Conservation (phyloP, 257 asterid species). For the Solanum peruvianum region DNA sequence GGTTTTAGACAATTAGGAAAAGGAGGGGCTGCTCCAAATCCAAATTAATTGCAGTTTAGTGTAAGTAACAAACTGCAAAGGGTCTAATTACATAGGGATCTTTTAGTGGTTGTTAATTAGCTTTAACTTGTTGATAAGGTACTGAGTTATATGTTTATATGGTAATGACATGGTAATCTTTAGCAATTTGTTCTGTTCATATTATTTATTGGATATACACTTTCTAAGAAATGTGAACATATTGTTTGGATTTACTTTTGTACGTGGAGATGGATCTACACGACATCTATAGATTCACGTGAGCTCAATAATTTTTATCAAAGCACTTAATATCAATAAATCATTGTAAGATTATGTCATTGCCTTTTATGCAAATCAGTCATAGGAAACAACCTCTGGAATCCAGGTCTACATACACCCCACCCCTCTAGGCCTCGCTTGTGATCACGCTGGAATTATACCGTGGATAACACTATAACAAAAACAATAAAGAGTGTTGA, state of each 20-base stretch:
- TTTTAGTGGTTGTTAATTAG: slow-evolving; percentile 1
- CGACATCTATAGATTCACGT: background rate
- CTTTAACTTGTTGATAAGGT: background rate
- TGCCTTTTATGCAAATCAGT: background rate
- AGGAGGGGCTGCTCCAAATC: slow-evolving; percentile 18
- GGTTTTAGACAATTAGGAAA: slow-evolving; percentile 14
- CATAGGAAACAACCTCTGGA: background rate
- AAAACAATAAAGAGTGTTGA: too few relatives aligned
- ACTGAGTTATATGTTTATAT: slow-evolving; percentile 2
- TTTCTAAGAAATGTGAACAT: background rate
- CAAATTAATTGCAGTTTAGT: slow-evolving; percentile 7
- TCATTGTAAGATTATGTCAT: background rate
- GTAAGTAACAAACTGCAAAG: background rate
- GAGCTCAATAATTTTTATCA: background rate
- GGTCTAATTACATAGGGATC: background rate
- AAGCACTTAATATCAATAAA: background rate
- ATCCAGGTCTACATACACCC: background rate
- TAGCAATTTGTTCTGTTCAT: background rate
- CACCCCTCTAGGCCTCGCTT: background rate
- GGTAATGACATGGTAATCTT: background rate
- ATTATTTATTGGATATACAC: background rate
- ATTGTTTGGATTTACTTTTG: background rate
- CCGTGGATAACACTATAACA: too few relatives aligned
- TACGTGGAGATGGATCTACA: background rate
- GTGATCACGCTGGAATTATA: background rate